Base-by-base conservation (phyloP, 2,329 filamentous ascomycete species). In the Bipolaris oryzae region DNA sequence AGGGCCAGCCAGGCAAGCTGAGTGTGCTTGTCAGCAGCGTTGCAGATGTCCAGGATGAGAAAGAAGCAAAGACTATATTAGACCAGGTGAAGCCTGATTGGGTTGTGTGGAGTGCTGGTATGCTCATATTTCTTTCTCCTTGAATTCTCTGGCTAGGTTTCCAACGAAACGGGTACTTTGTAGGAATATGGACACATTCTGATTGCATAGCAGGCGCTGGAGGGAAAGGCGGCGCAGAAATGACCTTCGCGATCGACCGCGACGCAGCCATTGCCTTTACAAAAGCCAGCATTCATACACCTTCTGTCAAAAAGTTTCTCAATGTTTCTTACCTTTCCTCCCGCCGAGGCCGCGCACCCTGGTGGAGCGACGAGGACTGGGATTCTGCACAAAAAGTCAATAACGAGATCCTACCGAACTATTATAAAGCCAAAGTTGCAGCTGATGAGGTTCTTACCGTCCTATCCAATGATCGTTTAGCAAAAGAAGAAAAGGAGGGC, bases 11-110 rank as follows among this genome's bases (percentile, higher is more conserved):
- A 1, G 88, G 88, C 23, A 88, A 84, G 60, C 77, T 95, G 35
- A 82, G 85, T 51, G 87, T 93, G 3, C 79, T 93, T 0, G 81
- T 94, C 15, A 83, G 84, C 69, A 91, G 86, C 69, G 77, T 94
- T 18, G 89, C 91, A 51, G 89, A 91, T 16, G 82, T 93, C 38
- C 87, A 85, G 73, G 85, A 79, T 50, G 82, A 86, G 47, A 78
- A 77, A 0, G 84, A 89, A 61, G 90, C 89, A 1, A 79, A 84
- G 63, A 78, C 77, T 35, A 83, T 93, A 55, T 74, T 94, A 37
- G 80, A 84, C 60, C 78, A 82, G 64, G 84, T 87, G 4, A 82
- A 83, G 72, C 79, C 84, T 58, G 86, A 90, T 72, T 89, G 87
- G 72, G 81, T 90, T 28, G 83, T 89, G 60, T 91, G 86, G 85